Conservation (phyloP, 129 eudicot species). For the Pittosporum tobira region DNA sequence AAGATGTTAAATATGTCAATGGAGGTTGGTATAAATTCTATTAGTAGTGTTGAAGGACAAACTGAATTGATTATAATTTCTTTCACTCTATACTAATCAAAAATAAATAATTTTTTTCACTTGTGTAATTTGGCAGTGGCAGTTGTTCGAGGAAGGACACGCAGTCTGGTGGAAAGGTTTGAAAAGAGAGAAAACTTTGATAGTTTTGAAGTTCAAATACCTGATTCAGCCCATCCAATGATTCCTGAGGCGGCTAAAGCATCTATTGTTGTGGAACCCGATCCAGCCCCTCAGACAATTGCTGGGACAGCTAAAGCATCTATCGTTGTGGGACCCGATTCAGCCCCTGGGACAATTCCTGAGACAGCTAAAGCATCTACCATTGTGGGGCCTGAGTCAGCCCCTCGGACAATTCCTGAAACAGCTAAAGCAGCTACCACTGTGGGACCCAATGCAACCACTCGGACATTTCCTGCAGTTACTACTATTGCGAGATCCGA, state of each 20-base stretch:
- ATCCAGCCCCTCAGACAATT: constrained; percentile 8
- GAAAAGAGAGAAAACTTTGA: constrained; percentile 47
- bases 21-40: constrained; percentile 55
- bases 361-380: neutral
- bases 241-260: constrained; percentile 23
- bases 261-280: constrained; percentile 18
- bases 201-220: constrained; percentile 28
- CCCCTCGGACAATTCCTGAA: constrained; percentile 25
- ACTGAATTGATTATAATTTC: constrained; percentile 11
- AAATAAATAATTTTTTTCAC: constrained; percentile 17
- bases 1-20: constrained; percentile 54
- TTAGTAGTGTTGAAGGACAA: neutral
- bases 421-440: constrained; percentile 19
- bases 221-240: constrained; percentile 23
- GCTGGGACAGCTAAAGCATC: neutral
- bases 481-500: constrained; percentile 5
- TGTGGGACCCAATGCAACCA: constrained; percentile 12
- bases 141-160: constrained; percentile 82
- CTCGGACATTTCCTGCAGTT: neutral
- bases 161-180: constrained; percentile 84
- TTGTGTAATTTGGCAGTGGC: constrained; percentile 37
- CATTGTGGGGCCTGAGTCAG: constrained; percentile 14
- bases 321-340: constrained; percentile 13
- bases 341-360: constrained; percentile 7
- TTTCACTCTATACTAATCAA: too few relatives aligned